Base-by-base conservation (phyloP, 495 filamentous ascomycete genomes). In the Oidiodendron maius region DNA sequence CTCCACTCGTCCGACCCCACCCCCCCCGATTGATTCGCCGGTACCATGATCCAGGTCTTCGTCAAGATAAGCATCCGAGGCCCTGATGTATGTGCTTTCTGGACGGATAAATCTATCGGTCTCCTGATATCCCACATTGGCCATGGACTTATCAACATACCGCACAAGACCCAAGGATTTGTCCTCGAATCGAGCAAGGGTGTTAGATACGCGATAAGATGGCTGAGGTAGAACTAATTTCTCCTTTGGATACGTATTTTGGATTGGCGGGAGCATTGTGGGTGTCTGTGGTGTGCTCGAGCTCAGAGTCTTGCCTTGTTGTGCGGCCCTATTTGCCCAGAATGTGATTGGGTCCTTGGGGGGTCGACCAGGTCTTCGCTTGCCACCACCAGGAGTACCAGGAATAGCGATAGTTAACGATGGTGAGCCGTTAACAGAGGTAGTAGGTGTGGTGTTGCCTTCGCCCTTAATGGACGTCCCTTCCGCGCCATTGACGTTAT, bases 61-160 rank as follows among this genome's bases (percentile, higher is more conserved):
- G 53, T 95, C 89, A 37, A 89, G 75, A 25, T 82, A 83, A 13
- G 75, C 76, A 62, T 95, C 89, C 0, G 76, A 75, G 17, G 69
- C 79, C 36, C 91, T 87, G 61, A 96, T 84, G 28, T 96, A 70
- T 46, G 75, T 84, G 44, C 77, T 76, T 48, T 87, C 80, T 8
- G 89, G 87, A 4, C 86, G 81, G 22, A 86, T 74, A 57, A 87
- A 96, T 36, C 89, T 72, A 60, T 96, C 91, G 54, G 82, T 94
- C 67, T 94, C 87, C 61, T 97, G 94, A 58, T 96, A 98, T 28
- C 93, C 93, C 18, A 95, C 82, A 57, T 83, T 89, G 50, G 89
- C 86, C 90, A 98, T 93, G 2, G 87, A 83, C 49, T 87, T 87
- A 62, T 96, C 90, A 40, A 96, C 89, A 56, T 77, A 78, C 53